Conservation (phyloP, 192 early-diverging fungal species). For the Coemansia sp. region DNA sequence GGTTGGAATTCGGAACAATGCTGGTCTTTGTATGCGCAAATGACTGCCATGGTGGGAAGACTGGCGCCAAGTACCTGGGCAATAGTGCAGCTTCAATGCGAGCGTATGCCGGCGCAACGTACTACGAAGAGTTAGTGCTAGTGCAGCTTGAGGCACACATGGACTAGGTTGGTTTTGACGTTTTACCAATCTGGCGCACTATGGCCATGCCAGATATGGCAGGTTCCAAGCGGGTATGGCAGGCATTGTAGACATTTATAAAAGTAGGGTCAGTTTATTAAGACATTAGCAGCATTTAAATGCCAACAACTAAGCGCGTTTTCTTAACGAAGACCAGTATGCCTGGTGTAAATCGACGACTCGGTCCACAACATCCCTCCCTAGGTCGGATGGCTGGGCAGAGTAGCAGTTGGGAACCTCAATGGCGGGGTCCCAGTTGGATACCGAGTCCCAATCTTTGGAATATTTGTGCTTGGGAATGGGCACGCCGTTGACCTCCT, state of each 20-base stretch:
- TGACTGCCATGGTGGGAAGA: constrained; percentile 66
- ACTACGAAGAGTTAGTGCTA: constrained; percentile 42
- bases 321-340: constrained; percentile 14
- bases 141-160: constrained; percentile 31
- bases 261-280: no score
- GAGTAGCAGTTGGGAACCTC: constrained; percentile 25
- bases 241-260: no score
- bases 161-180: neutral
- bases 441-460: constrained; percentile 12
- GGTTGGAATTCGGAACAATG: constrained; percentile 90
- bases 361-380: constrained; percentile 26
- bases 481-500: constrained; percentile 34
- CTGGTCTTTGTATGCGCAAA: constrained; percentile 75
- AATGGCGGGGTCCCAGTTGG: constrained; percentile 20
- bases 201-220: no score
- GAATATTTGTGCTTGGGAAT: neutral
- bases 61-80: constrained; percentile 27
- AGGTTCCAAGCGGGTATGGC: no score
- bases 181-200: no score
- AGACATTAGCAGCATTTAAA: no score
- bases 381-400: constrained; percentile 19
- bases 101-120: constrained; percentile 13
- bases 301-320: no score
- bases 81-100: constrained; percentile 13
- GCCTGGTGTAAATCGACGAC: constrained; percentile 17